Conservation (phyloP, 176 grass and related monocot species). For the Zoysia pacifica region DNA sequence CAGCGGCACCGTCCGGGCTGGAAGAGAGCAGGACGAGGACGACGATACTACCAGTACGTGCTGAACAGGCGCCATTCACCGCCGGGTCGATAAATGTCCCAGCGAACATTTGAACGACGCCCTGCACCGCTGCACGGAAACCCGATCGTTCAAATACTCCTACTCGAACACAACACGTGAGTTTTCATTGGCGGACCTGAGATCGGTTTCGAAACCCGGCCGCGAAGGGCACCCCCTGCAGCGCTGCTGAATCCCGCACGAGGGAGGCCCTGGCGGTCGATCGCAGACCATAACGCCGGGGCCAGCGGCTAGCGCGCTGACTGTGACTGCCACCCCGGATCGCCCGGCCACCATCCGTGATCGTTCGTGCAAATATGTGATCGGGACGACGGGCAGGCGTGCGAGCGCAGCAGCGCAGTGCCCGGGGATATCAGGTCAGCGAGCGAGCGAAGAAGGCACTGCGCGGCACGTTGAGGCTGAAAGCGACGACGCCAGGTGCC, state of each 20-base stretch:
- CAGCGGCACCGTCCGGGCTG: neutral
- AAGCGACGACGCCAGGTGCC: constrained; percentile 13
- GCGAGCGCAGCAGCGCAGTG: neutral
- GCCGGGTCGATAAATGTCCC: constrained; percentile 23
- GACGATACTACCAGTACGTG: neutral
- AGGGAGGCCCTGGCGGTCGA: neutral
- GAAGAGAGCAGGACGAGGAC: neutral
- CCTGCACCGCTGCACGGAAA: neutral
- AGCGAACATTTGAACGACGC: neutral
- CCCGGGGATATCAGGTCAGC: neutral
- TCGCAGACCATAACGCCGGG: constrained; percentile 31
- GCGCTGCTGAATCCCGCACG: constrained; percentile 43
- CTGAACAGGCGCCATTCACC: neutral
- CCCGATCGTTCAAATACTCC: neutral
- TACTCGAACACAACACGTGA: too few relatives aligned
- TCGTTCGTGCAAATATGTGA: constrained; percentile 13
- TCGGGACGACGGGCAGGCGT: neutral
- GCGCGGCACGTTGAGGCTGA: constrained; percentile 34
- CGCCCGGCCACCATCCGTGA: neutral
- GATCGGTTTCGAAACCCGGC: constrained; percentile 20
- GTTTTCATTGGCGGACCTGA: neutral
- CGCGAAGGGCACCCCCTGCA: constrained; percentile 16
- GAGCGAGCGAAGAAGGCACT: neutral
- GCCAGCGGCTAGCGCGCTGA: constrained; percentile 6
- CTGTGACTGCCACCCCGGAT: neutral